Base-by-base conservation (phyloP, 306 rosid genomes). In the Cucurbita pepo region DNA sequence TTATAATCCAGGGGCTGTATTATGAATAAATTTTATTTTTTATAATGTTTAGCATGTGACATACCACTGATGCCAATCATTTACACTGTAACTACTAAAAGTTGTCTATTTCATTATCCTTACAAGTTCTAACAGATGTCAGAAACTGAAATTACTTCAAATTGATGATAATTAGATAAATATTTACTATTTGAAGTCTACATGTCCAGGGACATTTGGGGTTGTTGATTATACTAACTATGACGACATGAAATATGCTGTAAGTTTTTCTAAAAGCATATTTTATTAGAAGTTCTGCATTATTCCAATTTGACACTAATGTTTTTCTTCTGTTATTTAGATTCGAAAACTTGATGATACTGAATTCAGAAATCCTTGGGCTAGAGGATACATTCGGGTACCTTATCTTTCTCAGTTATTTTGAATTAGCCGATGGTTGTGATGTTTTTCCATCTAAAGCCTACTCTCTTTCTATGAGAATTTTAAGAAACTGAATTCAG, bases 201-300 rank as follows among this genome's bases (percentile, higher is more conserved):
- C 5, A 16, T 80, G 45, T 86, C 50, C 83, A 95, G 99, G 99
- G 77, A 91, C 99, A 25, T 95, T 86, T 73, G 99, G 99, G 71
- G 5, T 88, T 76, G 97, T 95, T 73, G 99, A 95, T 78, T 95
- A 95, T 81, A 88, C 91, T 45, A 95, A 91, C 78, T 79, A 83
- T 61, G 99, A 95, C 3, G 99, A 95, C 91, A 91, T 95, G 99
- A 95, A 95, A 85, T 95, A 95, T 81, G 99, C 99, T 76, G 97
- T 95, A 85, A 89, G 99, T 83, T 70, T 22, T 75, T 69, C 52
- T 69, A 19, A 37, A 50, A 43, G 73, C 8, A 45, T 40, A 18
- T 30, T 60, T 60, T 11, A 7, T 16, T 38, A 18, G 52, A 36
- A 54, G 8, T 71, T 8, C 15, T 43, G 55, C n/a, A 57, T 73